phyloP scores from a whole-genome alignment of 176 grass and related monocot species.

The Thalia dealbata region DNA sequence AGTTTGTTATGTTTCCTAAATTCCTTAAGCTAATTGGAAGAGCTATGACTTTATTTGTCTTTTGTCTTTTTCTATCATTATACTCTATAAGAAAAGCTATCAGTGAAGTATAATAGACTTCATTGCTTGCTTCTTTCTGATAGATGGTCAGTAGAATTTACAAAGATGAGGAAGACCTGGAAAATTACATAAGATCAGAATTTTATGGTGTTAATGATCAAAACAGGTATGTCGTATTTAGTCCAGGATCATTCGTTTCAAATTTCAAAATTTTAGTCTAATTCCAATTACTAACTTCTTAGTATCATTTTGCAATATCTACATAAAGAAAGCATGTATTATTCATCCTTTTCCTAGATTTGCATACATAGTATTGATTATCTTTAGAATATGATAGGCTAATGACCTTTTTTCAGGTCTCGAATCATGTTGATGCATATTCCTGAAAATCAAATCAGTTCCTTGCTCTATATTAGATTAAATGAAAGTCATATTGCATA shows the following conservation, averaged over 20 bases:
- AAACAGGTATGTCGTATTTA: constrained; percentile 22
- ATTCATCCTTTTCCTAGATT: neutral
- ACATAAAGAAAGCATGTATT: neutral
- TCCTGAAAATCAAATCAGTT: too few species aligned
- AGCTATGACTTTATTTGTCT: neutral
- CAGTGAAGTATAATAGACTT: neutral
- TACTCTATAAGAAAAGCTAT: neutral
- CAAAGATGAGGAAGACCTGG: constrained; percentile 33
- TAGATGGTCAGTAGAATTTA: constrained; percentile 38
- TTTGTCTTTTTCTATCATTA: neutral
- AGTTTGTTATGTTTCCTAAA: neutral
- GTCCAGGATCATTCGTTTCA: neutral
- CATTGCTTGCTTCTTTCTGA: neutral
- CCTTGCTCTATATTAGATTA: too few species aligned
- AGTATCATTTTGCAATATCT: too few species aligned
- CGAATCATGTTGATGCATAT: too few species aligned
- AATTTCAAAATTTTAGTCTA: neutral
- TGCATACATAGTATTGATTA: neutral
- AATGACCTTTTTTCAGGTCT: too few species aligned
- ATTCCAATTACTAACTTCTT: neutral
- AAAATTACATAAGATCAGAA: constrained; percentile 38
- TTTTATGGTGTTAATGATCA: constrained; percentile 31
- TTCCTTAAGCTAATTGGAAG: too few species aligned
- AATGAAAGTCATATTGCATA: too few species aligned
- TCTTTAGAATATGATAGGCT: too few species aligned